These are phyloP conservation scores for Pythium biforme DNA, from an alignment of 352 stramenopile genomes.

Conservation along the genomic window DNA sequence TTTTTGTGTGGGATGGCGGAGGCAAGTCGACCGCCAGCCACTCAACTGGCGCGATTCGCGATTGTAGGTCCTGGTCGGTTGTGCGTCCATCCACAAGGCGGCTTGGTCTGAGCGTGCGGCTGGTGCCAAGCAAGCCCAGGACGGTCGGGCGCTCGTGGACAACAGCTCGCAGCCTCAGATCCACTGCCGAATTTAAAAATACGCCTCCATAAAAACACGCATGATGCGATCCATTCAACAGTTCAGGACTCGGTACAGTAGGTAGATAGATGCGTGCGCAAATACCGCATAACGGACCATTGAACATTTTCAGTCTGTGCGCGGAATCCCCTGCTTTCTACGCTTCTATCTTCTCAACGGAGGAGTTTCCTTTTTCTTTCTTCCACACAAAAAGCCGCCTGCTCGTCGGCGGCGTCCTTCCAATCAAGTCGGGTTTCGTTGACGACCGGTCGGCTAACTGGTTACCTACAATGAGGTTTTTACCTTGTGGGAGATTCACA, in stretches of 20 bases:
- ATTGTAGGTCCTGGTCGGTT: conserved; percentile 12
- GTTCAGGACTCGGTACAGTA: not conserved
- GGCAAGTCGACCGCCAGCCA: not conserved
- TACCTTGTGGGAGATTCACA: not conserved
- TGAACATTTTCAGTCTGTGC: not conserved
- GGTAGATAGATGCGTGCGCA: not conserved
- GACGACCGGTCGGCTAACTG: conserved; percentile 2
- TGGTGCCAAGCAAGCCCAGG: not conserved
- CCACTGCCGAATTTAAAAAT: not conserved
- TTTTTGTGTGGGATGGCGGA: not conserved
- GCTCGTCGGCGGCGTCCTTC: not conserved
- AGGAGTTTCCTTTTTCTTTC: not conserved
- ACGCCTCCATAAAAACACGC: not conserved
- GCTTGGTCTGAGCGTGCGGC: not conserved
- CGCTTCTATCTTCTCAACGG: not conserved
- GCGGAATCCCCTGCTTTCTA: too few relatives aligned
- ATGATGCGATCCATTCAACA: not conserved
- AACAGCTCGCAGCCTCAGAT: not conserved
- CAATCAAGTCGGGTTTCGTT: conserved; percentile 8
- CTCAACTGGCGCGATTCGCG: not conserved
- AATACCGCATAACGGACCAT: not conserved
- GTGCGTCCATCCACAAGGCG: not conserved
- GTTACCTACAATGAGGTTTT: conserved; percentile 14
- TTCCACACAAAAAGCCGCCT: not conserved
- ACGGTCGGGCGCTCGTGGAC: conserved; percentile 4